Evolutionary conservation across 1,284 basidiomycete genomes (phyloP), one percentile per base, ranked within the genome.

Genomic region (Pseudozyma hubeiensis): DNA sequence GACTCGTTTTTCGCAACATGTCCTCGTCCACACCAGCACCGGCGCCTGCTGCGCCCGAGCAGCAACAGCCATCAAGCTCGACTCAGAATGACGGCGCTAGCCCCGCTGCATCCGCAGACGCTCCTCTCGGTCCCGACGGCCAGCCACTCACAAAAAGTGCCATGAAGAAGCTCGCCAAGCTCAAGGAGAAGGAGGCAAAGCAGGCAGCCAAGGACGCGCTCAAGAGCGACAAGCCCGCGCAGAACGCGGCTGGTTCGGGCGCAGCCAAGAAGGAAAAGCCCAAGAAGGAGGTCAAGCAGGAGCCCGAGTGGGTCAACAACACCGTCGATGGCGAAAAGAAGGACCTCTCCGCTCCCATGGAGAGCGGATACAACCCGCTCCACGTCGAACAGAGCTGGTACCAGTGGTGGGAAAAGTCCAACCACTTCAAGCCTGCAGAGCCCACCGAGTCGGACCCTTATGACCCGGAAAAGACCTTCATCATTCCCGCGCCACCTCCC

Each of bases 321-420:
- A 83, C 82, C 43, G 57, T 68, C 29, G 58, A 75, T 3, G 82
- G 82, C 44, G 72, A 82, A 30, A 83, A 82, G 70, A 84, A 84
- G 67, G 81, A 98, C 86, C 88, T 97, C 65, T 90, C 91, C 4
- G 88, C 91, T 72, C 92, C 93, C 7, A 95, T 97, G 91, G 89
- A 92, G 11, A 88, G 88, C 34, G 92, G 92, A 5, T 99, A 98
- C 87, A 96, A 99, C 85, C 97, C 96, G 11, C 90, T 92, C 75
- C 93, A 93, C 54, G 91, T 99, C 71, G 97, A 99, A 85, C 89
- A 94, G 7, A 92, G 94, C 10, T 98, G 97, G 94, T 99, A 97
- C 84, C 93, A 96, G 80, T 99, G 97, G 97, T 99, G 97, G 97
- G 88, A 91, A 59, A 89, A 90, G 31, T 88, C 92, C 84, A 93